phyloP scores from a whole-genome alignment of 192 early-diverging fungal species.

The Diversispora epigaea region DNA sequence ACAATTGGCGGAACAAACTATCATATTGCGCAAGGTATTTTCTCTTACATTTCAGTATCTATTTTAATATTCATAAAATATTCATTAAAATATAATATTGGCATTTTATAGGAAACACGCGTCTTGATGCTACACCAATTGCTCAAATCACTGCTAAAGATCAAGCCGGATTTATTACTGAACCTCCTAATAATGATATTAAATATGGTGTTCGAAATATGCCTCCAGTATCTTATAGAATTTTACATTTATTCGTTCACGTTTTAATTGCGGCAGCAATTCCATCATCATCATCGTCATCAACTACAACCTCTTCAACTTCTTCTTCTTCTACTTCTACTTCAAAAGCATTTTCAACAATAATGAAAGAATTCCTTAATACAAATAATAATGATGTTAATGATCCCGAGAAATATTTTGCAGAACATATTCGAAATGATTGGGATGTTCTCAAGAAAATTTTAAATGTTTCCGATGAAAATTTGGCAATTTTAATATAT shows the following conservation, averaged over 20 bases:
- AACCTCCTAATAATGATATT: neutral
- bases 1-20: neutral
- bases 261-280: neutral
- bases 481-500: constrained; percentile 14
- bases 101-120: neutral
- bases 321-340: neutral
- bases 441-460: constrained; percentile 17
- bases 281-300: neutral
- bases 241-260: constrained; percentile 28
- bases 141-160: neutral
- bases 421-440: constrained; percentile 22
- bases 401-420: neutral
- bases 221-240: constrained; percentile 10
- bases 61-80: too few species aligned
- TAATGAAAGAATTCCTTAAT: neutral
- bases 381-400: neutral
- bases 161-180: constrained; percentile 13
- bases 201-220: neutral
- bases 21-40: neutral
- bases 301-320: neutral
- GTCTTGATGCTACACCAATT: neutral
- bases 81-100: too few species aligned
- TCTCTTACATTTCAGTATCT: too few species aligned
- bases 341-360: neutral
- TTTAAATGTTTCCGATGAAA: constrained; percentile 14